Evolutionary conservation across 305 asterid genomes (phyloP), one percentile per base, ranked within the genome.

Genomic region (Fraxinus sp.): DNA sequence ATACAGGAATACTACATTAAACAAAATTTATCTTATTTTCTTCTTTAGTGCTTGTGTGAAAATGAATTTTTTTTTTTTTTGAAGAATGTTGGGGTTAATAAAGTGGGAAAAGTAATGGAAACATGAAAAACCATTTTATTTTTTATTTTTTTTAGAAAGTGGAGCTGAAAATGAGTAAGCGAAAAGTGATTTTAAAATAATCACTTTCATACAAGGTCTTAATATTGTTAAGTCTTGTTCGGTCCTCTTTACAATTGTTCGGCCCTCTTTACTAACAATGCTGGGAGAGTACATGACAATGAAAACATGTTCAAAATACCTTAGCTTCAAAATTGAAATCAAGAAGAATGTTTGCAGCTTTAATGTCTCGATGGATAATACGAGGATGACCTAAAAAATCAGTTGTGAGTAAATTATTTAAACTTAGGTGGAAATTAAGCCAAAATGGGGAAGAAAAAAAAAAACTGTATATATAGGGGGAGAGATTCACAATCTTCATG

Each of bases 281-380:
- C 32, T 0, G 14, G 32, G 71, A 59, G 70, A 22, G 71, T 62
- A 7, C 46, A n/a, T 41, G 44, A 7, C 18, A 13, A 55, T 13
- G 16, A 77, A 36, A n/a, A 39, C 8, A 22, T 62, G 36, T 8
- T 37, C 1, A n/a, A 11, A 75, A 83, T 81, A 89, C 96, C 97
- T 90, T 91, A 7, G 97, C 93, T 79, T 92, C 94, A 80, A 75
- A 89, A 55, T 91, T 89, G 41, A 80, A 41, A 41, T 91, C 97
- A 30, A 92, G 81, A 70, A 92, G 80, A 35, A 92, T 92, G 83
- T 92, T 91, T 57, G 96, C 92, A 68, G 90, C 89, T 89, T 92
- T 92, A 55, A 92, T 90, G 79, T 92, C 97, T 75, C 97, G 86
- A 57, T 92, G 97, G 68, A 92, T 92, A 59, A 92, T 91, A 39